Evolutionary conservation across 345 rosid genomes (phyloP), one percentile per base, ranked within the genome.

Genomic region (Aegle marmelos): DNA sequence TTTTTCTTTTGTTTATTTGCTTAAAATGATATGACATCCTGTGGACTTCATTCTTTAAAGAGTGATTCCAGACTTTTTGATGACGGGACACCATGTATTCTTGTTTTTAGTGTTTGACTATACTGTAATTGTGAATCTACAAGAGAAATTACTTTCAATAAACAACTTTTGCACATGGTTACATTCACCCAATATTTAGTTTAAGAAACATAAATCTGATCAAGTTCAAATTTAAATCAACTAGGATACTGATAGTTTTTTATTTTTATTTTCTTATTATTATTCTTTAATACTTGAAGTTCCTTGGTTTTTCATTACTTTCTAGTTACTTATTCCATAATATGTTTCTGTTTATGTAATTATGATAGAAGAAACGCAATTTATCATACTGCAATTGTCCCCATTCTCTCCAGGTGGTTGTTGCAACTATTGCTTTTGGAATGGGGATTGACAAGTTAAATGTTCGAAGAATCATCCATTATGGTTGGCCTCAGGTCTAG

Each of bases 401-500:
- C 59, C 71, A 17, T 68, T 37, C 33, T 28, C 56, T 83, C 63
- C 79, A 91, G 98, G 95, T 94, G 77, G 90, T 94, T 75, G 95
- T 93, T 70, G 97, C 98, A 17, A 94, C 98, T 24, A 82, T 94
- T 74, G 98, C 98, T 61, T 94, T 94, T 81, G 98, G 98, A 75
- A 94, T 94, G 98, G 98, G 98, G 60, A 94, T 94, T 64, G 97
- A 94, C 89, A 91, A 91, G 83, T 85, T 79, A 80, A 91, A 94
- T 79, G 94, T 94, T 59, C 81, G 97, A 79, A 85, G 86, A 85
- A 88, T 94, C 77, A 86, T 94, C 61, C 98, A 94, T 83, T 94
- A 94, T 76, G 98, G 98, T 75, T 94, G 93, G 98, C 98, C 97
- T 25, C 98, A 94, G 98, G 98, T 93, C 76, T 80, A 31, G 65